Percentiles rank a stretch among this genome's conserved stretches.
phyloP scores from a whole-genome alignment of 257 asterid genomes.

The Scutellaria barbata region DNA sequence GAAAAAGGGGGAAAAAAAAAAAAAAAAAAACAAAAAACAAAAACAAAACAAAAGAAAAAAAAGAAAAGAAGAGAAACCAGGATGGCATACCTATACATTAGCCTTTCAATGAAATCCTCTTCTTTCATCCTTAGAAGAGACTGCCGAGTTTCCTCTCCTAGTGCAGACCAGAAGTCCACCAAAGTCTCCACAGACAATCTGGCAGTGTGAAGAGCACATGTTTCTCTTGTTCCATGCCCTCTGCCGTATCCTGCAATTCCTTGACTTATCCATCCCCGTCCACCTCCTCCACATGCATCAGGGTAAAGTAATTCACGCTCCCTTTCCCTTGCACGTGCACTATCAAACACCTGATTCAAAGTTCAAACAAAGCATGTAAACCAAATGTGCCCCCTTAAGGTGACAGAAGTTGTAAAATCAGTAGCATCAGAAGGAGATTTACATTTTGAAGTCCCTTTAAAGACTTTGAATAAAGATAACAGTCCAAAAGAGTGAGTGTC shows the following conservation, averaged over 20 bases:
- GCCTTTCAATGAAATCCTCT: constrained; percentile 96
- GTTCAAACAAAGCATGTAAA: constrained; percentile 37
- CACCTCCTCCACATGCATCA: constrained; percentile 99
- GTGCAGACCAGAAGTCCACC: constrained; percentile 99
- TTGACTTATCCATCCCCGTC: constrained; percentile 99
- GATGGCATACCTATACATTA: constrained; percentile 78
- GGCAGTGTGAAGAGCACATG: constrained; percentile 99
- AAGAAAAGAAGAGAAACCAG: constrained; percentile 17
- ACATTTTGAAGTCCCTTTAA: constrained; percentile 89
- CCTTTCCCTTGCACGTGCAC: constrained; percentile 95
- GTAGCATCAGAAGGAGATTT: constrained; percentile 34
- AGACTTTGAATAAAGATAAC: constrained; percentile 76
- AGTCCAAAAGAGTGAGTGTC: constrained; percentile 83
- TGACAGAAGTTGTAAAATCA: constrained; percentile 20
- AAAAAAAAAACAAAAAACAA: too few relatives aligned
- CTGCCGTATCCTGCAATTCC: constrained; percentile 82
- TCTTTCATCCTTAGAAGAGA: constrained; percentile 97
- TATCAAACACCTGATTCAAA: constrained; percentile 81
- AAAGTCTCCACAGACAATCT: constrained; percentile 91
- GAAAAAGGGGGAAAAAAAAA: too few relatives aligned
- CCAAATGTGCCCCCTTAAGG: constrained; percentile 19
- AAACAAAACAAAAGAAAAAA: too few relatives aligned
- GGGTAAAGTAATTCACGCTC: constrained; percentile 94
- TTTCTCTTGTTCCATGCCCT: constrained; percentile 92
- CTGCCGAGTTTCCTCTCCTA: constrained; percentile 92